Evolutionary conservation across 768 basidiomycete genomes (phyloP).

Genomic region (Trametes villosa): DNA sequence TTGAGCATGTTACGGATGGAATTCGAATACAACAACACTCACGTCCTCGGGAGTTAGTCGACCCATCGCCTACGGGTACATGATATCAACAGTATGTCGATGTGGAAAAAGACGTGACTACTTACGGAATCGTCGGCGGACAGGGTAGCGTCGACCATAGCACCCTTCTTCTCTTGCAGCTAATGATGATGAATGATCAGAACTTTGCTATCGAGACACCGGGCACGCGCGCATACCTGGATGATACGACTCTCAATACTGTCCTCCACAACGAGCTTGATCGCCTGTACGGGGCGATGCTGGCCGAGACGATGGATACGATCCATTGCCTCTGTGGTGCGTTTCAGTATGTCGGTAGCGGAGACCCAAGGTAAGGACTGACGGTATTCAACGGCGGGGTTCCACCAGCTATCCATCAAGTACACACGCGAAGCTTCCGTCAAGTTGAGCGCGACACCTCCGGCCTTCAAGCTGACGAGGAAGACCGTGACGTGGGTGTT

Average conservation of each 20-base stretch:
- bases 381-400: conserved; percentile 94
- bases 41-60: conserved; percentile 84
- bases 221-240: conserved; percentile 51
- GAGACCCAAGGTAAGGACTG: conserved; percentile 37
- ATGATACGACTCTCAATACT: conserved; percentile 96
- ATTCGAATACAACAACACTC: conserved; percentile 15
- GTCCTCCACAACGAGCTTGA: conserved; percentile 94
- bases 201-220: too few species aligned
- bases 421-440: conserved; percentile 93
- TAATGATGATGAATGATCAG: conserved; percentile 29
- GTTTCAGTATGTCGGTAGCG: conserved; percentile 1
- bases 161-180: conserved; percentile 97
- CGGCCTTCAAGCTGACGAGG: conserved; percentile 94
- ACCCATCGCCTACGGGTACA: conserved; percentile 75
- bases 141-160: conserved; percentile 90
- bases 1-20: background rate
- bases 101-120: conserved; percentile 1
- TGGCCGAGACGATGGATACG: conserved; percentile 97
- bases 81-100: conserved; percentile 4
- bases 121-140: conserved; percentile 79
- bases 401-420: conserved; percentile 99
- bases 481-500: conserved; percentile 97
- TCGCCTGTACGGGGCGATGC: conserved; percentile 88
- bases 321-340: conserved; percentile 85
- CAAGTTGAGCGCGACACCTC: conserved; percentile 89